Evolutionary conservation across 768 basidiomycete species (phyloP).

Genomic region (Pleurotus ostreatus): DNA sequence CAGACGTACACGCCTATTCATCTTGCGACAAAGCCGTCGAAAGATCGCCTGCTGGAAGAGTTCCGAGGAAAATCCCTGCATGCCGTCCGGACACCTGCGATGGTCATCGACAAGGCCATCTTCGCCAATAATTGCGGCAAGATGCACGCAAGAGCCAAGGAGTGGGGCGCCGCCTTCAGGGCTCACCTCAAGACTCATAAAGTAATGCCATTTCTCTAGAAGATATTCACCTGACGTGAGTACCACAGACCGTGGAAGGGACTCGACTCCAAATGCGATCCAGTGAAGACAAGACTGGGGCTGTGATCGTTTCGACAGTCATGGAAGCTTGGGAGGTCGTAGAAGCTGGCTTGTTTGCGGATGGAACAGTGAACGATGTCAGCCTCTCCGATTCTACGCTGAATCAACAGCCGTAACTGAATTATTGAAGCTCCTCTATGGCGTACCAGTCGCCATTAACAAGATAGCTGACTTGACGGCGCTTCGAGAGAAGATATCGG

Average conservation of each 20-base stretch:
- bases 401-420: constrained; percentile 8
- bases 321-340: constrained; percentile 80
- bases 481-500: constrained; percentile 51
- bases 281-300: constrained; percentile 44
- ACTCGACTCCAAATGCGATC: constrained; percentile 65
- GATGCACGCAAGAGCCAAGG: constrained; percentile 65
- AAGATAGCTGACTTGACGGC: constrained; percentile 68
- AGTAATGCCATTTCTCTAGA: constrained; percentile 28
- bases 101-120: constrained; percentile 69
- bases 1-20: constrained; percentile 47
- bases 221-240: constrained; percentile 8
- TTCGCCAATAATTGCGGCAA: constrained; percentile 71
- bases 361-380: constrained; percentile 77
- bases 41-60: constrained; percentile 44
- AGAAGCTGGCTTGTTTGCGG: constrained; percentile 60
- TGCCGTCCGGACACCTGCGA: constrained; percentile 67
- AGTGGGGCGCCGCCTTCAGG: constrained; percentile 69
- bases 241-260: constrained; percentile 66
- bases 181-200: constrained; percentile 87
- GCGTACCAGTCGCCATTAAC: constrained; percentile 65
- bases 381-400: constrained; percentile 19
- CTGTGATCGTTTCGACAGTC: constrained; percentile 77
- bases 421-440: constrained; percentile 68
- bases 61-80: constrained; percentile 58
- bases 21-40: constrained; percentile 36